Evolutionary conservation across 208 protist species (phyloP), one percentile per base, ranked within the genome.

Genomic region (Zelonia costaricensis): DNA sequence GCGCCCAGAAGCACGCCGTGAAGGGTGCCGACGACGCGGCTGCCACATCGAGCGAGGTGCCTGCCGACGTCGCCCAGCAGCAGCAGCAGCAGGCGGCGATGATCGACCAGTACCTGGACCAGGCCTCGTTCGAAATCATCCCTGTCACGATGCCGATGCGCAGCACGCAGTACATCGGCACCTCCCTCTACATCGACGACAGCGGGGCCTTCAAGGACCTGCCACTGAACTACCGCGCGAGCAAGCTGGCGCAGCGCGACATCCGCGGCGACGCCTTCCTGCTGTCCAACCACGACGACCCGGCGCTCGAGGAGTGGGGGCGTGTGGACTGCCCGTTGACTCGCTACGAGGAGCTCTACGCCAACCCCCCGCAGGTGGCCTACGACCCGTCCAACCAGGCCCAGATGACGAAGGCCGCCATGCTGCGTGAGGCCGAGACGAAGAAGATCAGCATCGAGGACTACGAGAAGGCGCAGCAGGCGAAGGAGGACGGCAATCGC

Each of bases 151-250:
- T 93, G 87, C 91, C 91, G 38, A 84, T 67, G 40, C 69, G 75
- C 30, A 57, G 60, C n/a, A 92, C 81, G 18, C 56, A 78, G 38
- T 96, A 82, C 58, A 81, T 94, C 13, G 91, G 85, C 28, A 89
- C 80, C 18, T 93, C 85, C 18, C 78, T 96, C 18, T 96, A 96
- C 67, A 92, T 96, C 68, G 91, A 96, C 71, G 85, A 93, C 52
- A 84, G 84, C 64, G 91, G 91, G 10, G 58, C 77, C 27, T 96
- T 94, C 77, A 96, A 96, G 56, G 87, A 90, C 31, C 69, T 96
- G 7, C 58, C 73, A 1, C 68, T 94, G 3, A 96, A 96, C 69
- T 63, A 70, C 16, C 87, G 91, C 22, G 91, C 91, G 5, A 92
- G 86, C 66, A 85, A 77, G 25, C 71, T 96, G 31, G 87, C 86